Evolutionary conservation across 2,329 filamentous ascomycete genomes (phyloP).

Genomic region (Trichoderma sp.): DNA sequence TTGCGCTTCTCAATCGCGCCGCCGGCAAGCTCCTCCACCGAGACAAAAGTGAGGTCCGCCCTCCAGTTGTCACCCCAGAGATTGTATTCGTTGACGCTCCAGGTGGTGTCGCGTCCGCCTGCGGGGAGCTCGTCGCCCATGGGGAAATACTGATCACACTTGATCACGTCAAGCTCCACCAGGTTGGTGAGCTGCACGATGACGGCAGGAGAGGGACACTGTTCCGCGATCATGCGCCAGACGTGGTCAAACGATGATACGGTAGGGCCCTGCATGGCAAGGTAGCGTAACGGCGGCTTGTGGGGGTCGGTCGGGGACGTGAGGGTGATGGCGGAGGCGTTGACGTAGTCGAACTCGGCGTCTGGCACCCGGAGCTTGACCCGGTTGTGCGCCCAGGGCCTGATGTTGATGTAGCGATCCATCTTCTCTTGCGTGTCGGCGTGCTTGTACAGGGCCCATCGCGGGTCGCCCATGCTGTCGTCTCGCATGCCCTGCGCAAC

Average conservation of each 20-base stretch:
- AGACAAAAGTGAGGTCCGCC: slow-evolving; percentile 69
- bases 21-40: slow-evolving; percentile 56
- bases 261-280: slow-evolving; percentile 93
- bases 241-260: slow-evolving; percentile 74
- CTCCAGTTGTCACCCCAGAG: slow-evolving; percentile 68
- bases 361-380: slow-evolving; percentile 78
- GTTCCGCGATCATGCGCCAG: slow-evolving; percentile 94
- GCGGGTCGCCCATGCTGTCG: slow-evolving; percentile 38
- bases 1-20: slow-evolving; percentile 74
- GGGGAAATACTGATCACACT: slow-evolving; percentile 90
- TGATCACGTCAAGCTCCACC: slow-evolving; percentile 73
- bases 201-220: slow-evolving; percentile 70
- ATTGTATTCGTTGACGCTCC: slow-evolving; percentile 63
- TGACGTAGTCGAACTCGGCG: slow-evolving; percentile 76
- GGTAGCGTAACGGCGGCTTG: slow-evolving; percentile 63
- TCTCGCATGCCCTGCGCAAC: slow-evolving; percentile 46
- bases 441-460: slow-evolving; percentile 44
- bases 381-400: slow-evolving; percentile 85
- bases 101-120: slow-evolving; percentile 42
- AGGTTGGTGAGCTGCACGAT: slow-evolving; percentile 95
- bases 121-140: slow-evolving; percentile 49
- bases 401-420: slow-evolving; percentile 88
- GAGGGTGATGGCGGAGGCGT: slow-evolving; percentile 72
- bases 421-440: slow-evolving; percentile 46
- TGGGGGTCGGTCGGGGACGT: slow-evolving; percentile 45